These are phyloP conservation scores for Spiraea crenata DNA, from an alignment of 331 rosid genomes.

Conservation along the genomic window DNA sequence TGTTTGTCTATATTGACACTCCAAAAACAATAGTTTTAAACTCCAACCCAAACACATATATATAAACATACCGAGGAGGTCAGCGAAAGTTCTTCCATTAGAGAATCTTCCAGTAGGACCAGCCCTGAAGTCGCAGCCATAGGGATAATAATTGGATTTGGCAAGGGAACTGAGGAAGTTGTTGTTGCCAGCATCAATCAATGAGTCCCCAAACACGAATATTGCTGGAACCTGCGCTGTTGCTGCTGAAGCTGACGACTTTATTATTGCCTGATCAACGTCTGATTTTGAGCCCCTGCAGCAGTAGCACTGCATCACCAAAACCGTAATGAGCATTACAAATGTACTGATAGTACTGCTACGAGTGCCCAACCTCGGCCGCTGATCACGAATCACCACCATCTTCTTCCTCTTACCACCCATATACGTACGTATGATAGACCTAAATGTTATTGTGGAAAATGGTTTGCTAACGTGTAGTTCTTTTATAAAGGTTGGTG, in stretches of 20 bases:
- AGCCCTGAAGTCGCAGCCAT: constrained; percentile 55
- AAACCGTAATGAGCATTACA: constrained; percentile 2
- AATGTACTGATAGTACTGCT: not conserved
- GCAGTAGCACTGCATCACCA: constrained; percentile 9
- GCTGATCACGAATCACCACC: not conserved
- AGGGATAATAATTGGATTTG: constrained; percentile 64
- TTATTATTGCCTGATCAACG: too few species aligned
- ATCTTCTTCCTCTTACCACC: constrained; percentile 5
- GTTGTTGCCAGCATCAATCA: constrained; percentile 85
- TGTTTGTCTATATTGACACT: too few species aligned
- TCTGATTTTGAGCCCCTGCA: constrained; percentile 1
- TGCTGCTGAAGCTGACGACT: not conserved
- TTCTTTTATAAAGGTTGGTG: too few species aligned
- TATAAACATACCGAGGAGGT: constrained; percentile 55
- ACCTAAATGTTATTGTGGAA: too few species aligned
- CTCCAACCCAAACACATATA: too few species aligned
- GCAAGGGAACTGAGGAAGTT: constrained; percentile 54
- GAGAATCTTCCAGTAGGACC: constrained; percentile 76
- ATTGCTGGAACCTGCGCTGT: constrained; percentile 58
- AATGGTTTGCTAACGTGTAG: too few species aligned
- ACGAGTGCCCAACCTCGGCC: not conserved
- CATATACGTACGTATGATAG: not conserved
- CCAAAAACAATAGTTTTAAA: too few species aligned
- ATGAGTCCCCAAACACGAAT: constrained; percentile 84
- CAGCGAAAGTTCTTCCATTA: constrained; percentile 65